Evolutionary conservation across 805 yeast genomes (phyloP).

Genomic region (Lipomyces mesembrius): DNA sequence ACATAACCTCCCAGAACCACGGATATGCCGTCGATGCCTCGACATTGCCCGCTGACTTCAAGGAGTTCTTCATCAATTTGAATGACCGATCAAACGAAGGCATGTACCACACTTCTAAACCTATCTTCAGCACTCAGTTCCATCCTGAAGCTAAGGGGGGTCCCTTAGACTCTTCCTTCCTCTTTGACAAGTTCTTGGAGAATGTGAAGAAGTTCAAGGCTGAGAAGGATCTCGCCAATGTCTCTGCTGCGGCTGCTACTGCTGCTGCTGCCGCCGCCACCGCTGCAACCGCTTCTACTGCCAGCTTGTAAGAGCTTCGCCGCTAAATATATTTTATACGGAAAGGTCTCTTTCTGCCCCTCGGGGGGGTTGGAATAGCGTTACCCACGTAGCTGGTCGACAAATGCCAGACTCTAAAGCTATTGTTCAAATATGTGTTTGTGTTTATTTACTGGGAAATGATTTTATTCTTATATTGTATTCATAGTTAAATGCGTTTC

Average conservation of each 20-base stretch:
- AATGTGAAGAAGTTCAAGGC: slow-evolving; percentile 63
- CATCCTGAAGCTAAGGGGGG: slow-evolving; percentile 99
- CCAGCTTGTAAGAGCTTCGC: background rate
- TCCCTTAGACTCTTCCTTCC: slow-evolving; percentile 87
- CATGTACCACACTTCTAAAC: slow-evolving; percentile 84
- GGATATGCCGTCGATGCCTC: slow-evolving; percentile 93
- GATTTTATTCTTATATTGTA: background rate
- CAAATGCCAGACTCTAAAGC: background rate
- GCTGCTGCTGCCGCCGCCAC: background rate
- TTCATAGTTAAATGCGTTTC: background rate
- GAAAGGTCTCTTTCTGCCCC: background rate
- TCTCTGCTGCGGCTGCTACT: background rate
- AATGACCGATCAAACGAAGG: slow-evolving; percentile 98
- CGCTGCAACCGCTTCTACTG: background rate
- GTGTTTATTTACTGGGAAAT: background rate
- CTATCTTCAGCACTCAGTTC: slow-evolving; percentile 95
- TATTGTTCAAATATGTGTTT: background rate
- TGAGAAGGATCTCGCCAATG: slow-evolving; percentile 11
- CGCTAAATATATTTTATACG: background rate
- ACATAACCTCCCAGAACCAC: slow-evolving; percentile 98
- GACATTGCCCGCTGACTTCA: slow-evolving; percentile 75
- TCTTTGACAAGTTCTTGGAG: slow-evolving; percentile 87
- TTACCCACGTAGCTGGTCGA: background rate
- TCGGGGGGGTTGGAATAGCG: background rate
- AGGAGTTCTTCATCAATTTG: slow-evolving; percentile 87